Conservation (phyloP, 2,329 filamentous ascomycete species). For the Pyrenophora teres region DNA sequence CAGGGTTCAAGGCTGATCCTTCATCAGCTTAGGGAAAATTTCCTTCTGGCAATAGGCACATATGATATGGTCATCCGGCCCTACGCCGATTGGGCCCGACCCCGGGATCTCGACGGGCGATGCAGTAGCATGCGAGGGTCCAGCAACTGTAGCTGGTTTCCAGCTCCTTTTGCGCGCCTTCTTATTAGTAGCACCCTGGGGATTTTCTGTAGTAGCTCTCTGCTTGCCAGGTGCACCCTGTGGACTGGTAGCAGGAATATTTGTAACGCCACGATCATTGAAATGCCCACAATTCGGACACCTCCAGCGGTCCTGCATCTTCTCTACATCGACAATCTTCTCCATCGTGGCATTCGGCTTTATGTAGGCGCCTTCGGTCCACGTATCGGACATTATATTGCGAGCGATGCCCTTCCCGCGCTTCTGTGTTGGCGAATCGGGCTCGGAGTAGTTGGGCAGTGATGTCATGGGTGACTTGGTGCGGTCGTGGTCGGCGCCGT, state of each 20-base stretch:
- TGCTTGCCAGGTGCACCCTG: not conserved
- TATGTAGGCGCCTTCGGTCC: constrained; percentile 11
- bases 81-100: not conserved
- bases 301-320: constrained; percentile 8
- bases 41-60: constrained; percentile 1
- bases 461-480: not conserved
- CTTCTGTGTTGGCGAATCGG: constrained; percentile 4
- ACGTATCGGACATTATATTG: constrained; percentile 12
- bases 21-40: not conserved
- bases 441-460: constrained; percentile 5
- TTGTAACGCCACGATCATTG: not conserved
- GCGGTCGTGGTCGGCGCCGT: constrained; percentile 4
- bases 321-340: constrained; percentile 4
- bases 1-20: too few relatives aligned
- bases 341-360: not conserved
- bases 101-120: not conserved
- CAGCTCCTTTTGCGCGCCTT: too few relatives aligned
- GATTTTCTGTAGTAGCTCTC: too few relatives aligned
- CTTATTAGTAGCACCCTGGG: too few relatives aligned
- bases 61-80: not conserved
- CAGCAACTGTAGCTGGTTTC: not conserved
- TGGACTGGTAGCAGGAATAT: too few relatives aligned
- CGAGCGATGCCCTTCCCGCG: constrained; percentile 1
- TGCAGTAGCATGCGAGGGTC: not conserved
- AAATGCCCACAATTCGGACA: constrained; percentile 11